These are phyloP conservation scores for Sutorius eximius DNA, from an alignment of 1,284 basidiomycete genomes.

Conservation along the genomic window DNA sequence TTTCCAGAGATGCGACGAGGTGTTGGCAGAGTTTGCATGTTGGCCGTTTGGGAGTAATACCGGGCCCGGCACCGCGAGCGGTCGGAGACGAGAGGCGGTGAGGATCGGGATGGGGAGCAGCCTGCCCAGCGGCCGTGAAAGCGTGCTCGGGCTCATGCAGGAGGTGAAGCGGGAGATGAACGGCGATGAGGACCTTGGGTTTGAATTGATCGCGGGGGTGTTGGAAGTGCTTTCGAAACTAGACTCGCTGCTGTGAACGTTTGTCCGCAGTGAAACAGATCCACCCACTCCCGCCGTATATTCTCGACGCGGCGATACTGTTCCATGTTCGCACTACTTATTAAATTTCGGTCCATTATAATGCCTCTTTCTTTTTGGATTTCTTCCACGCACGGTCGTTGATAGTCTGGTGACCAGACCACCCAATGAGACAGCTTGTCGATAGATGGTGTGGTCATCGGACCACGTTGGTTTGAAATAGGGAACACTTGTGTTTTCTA, in stretches of 20 bases:
- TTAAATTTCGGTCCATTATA: constrained; percentile 8
- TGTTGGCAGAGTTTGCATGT: constrained; percentile 82
- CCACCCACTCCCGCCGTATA: background rate
- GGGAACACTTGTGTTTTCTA: too few species aligned
- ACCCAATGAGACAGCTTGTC: too few species aligned
- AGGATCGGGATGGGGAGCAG: constrained; percentile 57
- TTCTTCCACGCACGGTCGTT: background rate
- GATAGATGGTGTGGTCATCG: too few species aligned
- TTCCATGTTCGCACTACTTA: constrained; percentile 11
- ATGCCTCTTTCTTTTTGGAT: constrained; percentile 2
- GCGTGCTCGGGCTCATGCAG: constrained; percentile 75
- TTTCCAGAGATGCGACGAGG: constrained; percentile 88
- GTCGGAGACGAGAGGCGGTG: constrained; percentile 42
- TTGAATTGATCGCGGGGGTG: constrained; percentile 89
- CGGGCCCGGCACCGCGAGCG: constrained; percentile 30
- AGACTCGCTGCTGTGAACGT: constrained; percentile 68
- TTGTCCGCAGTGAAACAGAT: background rate
- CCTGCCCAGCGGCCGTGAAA: constrained; percentile 60
- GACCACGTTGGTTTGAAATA: too few species aligned
- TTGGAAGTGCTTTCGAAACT: constrained; percentile 87
- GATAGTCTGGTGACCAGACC: background rate
- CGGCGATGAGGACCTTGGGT: constrained; percentile 73
- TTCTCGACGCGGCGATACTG: background rate
- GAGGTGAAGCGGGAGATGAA: constrained; percentile 77
- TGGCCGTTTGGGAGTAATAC: constrained; percentile 81